These are phyloP conservation scores for Mallotus japonicus DNA, from an alignment of 441 rosid species.

Conservation along the genomic window DNA sequence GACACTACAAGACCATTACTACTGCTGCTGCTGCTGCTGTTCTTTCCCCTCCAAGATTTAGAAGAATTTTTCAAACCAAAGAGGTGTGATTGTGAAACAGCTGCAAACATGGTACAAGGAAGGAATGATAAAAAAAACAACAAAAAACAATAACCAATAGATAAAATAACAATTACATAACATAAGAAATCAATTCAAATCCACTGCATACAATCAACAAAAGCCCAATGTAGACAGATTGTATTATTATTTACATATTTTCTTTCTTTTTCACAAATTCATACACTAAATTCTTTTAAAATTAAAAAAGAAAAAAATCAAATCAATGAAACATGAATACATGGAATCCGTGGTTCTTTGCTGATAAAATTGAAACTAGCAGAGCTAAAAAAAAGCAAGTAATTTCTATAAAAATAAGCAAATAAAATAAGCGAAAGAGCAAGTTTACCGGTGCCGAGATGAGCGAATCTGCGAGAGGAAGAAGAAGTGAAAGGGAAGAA, in stretches of 20 bases:
- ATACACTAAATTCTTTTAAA: too few species aligned
- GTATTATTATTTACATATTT: too few species aligned
- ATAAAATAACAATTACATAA: too few species aligned
- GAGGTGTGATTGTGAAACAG: slow-evolving; percentile 53
- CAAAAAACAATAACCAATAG: not conserved
- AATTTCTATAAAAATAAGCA: not conserved
- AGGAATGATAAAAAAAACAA: not conserved
- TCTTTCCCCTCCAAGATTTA: slow-evolving; percentile 46
- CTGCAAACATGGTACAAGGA: slow-evolving; percentile 29
- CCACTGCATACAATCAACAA: too few species aligned
- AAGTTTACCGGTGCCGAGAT: slow-evolving; percentile 43
- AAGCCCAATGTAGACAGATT: too few species aligned
- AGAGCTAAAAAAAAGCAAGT: not conserved
- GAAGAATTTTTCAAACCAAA: slow-evolving; percentile 44
- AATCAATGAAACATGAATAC: too few species aligned
- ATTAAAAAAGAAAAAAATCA: too few species aligned
- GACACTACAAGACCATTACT: slow-evolving; percentile 29
- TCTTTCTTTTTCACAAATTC: too few species aligned
- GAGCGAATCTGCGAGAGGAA: slow-evolving; percentile 46
- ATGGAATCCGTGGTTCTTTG: too few species aligned
- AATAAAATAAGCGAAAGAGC: not conserved
- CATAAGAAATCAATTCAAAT: too few species aligned
- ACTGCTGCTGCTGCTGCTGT: slow-evolving; percentile 25
- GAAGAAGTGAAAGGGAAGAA: slow-evolving; percentile 35
- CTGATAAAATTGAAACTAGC: too few species aligned